Percentiles rank a stretch among this genome's conserved stretches.
Conservation (phyloP, 1,284 basidiomycete species). For the Ceratobasidium sp. region DNA sequence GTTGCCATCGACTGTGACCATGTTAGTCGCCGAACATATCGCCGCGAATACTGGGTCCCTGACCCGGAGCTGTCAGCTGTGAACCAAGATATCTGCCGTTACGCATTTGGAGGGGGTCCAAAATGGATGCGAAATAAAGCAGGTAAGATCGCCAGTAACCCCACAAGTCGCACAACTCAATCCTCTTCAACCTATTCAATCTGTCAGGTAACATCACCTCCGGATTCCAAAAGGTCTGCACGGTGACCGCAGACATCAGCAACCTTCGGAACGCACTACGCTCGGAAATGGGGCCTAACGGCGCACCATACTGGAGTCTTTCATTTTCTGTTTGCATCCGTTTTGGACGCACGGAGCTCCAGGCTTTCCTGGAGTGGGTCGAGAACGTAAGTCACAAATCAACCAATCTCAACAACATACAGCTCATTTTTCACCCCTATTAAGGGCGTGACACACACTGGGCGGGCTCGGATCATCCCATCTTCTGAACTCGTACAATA, state of each 20-base stretch:
- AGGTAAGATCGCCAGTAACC: background rate
- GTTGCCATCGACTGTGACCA: slow-evolving; percentile 15
- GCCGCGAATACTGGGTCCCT: background rate
- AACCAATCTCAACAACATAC: too few relatives aligned
- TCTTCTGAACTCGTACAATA: background rate
- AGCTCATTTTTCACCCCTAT: too few relatives aligned
- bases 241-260: slow-evolving; percentile 9
- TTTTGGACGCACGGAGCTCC: slow-evolving; percentile 38
- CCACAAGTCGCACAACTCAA: too few relatives aligned
- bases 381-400: slow-evolving; percentile 30
- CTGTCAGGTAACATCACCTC: background rate
- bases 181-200: too few relatives aligned
- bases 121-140: slow-evolving; percentile 11
- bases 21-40: background rate
- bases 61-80: background rate
- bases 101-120: background rate
- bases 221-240: slow-evolving; percentile 6
- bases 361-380: slow-evolving; percentile 36
- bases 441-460: slow-evolving; percentile 1
- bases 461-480: background rate
- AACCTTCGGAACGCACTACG: slow-evolving; percentile 1
- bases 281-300: background rate
- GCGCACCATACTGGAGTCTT: slow-evolving; percentile 8
- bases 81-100: background rate
- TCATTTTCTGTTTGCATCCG: slow-evolving; percentile 28